Percentiles rank a stretch among this genome's conserved stretches.
phyloP scores from a whole-genome alignment of 768 basidiomycete genomes.

The Russula virescens region DNA sequence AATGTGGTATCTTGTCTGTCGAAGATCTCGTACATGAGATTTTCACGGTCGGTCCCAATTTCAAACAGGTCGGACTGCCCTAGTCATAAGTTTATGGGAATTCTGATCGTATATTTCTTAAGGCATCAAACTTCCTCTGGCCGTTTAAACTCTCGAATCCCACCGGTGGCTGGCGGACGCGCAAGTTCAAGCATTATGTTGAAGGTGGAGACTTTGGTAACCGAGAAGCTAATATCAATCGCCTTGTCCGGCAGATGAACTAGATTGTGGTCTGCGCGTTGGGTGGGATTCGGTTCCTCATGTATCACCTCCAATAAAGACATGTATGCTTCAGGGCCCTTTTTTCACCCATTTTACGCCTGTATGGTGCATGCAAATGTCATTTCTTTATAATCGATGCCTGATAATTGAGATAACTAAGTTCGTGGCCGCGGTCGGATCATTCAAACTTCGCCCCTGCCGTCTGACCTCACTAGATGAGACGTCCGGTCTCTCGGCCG shows the following conservation, averaged over 20 bases:
- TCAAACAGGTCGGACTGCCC: conserved; percentile 76
- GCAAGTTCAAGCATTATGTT: conserved; percentile 96
- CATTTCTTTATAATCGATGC: neutral
- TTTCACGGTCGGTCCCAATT: conserved; percentile 91
- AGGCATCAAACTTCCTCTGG: conserved; percentile 95
- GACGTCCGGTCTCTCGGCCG: neutral
- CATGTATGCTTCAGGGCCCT: conserved; percentile 21
- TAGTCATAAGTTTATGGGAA: neutral
- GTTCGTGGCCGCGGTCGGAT: neutral
- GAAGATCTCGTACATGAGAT: conserved; percentile 99
- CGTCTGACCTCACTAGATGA: neutral
- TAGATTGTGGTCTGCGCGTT: conserved; percentile 31
- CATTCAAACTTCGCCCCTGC: neutral
- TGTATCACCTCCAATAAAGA: conserved; percentile 32
- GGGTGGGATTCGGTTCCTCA: conserved; percentile 8
- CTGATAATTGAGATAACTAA: neutral
- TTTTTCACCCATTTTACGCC: conserved; percentile 13
- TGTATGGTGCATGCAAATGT: conserved; percentile 16
- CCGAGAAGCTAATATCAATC: conserved; percentile 96
- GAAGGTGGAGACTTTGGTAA: conserved; percentile 98
- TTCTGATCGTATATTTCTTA: neutral
- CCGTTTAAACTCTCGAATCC: conserved; percentile 99
- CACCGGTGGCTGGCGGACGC: conserved; percentile 93
- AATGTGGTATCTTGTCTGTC: conserved; percentile 92
- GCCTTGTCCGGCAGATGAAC: conserved; percentile 94